Percentiles rank a stretch among this genome's conserved stretches.
Evolutionary conservation across 768 basidiomycete genomes (phyloP).

Genomic region (Lactifluus piperatus): DNA sequence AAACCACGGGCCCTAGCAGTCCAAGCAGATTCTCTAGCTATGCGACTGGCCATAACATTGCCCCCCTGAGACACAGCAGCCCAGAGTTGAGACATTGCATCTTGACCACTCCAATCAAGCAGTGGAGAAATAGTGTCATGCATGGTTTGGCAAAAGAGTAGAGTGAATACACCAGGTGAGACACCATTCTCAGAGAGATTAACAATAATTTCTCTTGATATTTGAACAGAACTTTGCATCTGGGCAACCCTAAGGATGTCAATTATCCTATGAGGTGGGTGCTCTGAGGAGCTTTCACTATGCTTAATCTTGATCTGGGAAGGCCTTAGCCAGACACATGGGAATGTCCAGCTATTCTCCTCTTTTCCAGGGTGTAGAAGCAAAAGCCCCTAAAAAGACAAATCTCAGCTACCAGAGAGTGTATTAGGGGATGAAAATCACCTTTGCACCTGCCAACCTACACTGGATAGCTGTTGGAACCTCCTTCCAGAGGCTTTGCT

Average conservation of each 20-base stretch:
- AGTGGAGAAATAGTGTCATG: slow-evolving; percentile 23
- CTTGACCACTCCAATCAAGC: slow-evolving; percentile 20
- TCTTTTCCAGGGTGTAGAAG: slow-evolving; percentile 22
- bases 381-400: slow-evolving; percentile 24
- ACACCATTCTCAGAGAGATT: slow-evolving; percentile 62
- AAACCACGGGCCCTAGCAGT: slow-evolving; percentile 25
- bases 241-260: slow-evolving; percentile 49
- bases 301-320: slow-evolving; percentile 33
- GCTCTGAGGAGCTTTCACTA: slow-evolving; percentile 23
- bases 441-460: slow-evolving; percentile 27
- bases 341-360: slow-evolving; percentile 6
- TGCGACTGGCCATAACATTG: slow-evolving; percentile 21
- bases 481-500: slow-evolving; percentile 19
- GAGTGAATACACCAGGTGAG: slow-evolving; percentile 31
- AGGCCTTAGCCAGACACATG: slow-evolving; percentile 25
- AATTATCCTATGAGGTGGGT: slow-evolving; percentile 39
- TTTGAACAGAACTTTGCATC: slow-evolving; percentile 35
- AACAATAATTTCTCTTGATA: slow-evolving; percentile 51
- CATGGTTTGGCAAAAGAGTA: slow-evolving; percentile 22
- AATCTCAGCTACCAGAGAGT: background rate
- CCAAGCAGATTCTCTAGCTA: slow-evolving; percentile 22
- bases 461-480: slow-evolving; percentile 26
- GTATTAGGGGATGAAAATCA: background rate
- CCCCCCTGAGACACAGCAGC: slow-evolving; percentile 20
- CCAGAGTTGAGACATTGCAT: slow-evolving; percentile 23